Conservation (phyloP, 1,284 basidiomycete genomes). For the Tylopilus orsonianus region DNA sequence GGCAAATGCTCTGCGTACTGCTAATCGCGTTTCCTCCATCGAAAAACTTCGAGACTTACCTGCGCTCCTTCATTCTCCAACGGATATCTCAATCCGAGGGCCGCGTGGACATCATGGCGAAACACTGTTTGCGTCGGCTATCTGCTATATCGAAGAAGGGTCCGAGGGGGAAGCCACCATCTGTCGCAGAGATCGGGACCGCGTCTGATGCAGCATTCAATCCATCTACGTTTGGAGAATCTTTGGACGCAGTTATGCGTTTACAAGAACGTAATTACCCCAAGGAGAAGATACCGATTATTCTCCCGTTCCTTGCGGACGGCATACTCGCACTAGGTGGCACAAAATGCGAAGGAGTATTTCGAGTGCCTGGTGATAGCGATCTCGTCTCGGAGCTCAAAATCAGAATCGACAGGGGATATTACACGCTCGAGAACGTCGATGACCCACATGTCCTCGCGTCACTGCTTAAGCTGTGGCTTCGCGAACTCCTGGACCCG, state of each 20-base stretch:
- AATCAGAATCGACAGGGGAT: conserved; percentile 84
- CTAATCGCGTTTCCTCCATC: conserved; percentile 88
- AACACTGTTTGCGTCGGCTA: conserved; percentile 77
- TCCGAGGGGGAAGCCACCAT: conserved; percentile 79
- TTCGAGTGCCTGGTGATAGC: conserved; percentile 85
- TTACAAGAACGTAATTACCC: conserved; percentile 85
- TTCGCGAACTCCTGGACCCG: conserved; percentile 86
- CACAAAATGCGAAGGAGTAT: conserved; percentile 83
- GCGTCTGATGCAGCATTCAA: conserved; percentile 92
- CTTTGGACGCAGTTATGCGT: conserved; percentile 78
- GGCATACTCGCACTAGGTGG: conserved; percentile 88
- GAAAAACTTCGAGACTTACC: conserved; percentile 83
- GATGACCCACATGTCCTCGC: conserved; percentile 88
- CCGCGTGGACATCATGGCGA: conserved; percentile 85
- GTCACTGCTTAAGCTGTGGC: conserved; percentile 87
- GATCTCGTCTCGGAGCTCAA: conserved; percentile 85
- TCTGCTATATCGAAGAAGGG: conserved; percentile 75
- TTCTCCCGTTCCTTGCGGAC: conserved; percentile 88
- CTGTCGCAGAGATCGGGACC: conserved; percentile 81
- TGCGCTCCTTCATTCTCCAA: conserved; percentile 75
- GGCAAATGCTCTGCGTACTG: conserved; percentile 88
- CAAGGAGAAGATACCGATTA: conserved; percentile 81
- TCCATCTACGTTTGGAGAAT: conserved; percentile 89
- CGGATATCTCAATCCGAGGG: conserved; percentile 66
- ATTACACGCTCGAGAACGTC: conserved; percentile 84